phyloP scores from a whole-genome alignment of 108 stramenopile genomes.

The Nannochloropsis salina region DNA sequence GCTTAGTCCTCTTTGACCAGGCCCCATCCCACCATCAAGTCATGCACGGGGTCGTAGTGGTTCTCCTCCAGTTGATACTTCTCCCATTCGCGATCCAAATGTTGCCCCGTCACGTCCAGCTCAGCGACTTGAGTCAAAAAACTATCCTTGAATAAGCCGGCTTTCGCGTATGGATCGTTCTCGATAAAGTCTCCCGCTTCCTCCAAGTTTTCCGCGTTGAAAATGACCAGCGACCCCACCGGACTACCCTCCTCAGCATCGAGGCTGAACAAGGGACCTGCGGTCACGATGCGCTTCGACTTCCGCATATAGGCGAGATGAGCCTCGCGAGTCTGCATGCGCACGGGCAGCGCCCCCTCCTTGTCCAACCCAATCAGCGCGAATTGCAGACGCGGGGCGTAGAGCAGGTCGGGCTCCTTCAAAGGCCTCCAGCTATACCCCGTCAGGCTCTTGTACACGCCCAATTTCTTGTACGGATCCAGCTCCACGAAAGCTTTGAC shows the following conservation, averaged over 20 bases:
- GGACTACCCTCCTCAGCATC: neutral
- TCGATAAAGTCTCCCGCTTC: neutral
- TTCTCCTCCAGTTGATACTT: neutral
- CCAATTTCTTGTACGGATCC: conserved; percentile 4
- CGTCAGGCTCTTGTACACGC: neutral
- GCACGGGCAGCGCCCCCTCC: neutral
- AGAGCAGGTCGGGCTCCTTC: neutral
- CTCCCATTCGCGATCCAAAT: neutral
- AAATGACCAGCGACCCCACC: neutral
- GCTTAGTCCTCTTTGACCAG: neutral
- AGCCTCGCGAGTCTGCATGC: neutral
- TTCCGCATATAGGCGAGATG: conserved; percentile 20
- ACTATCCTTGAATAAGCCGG: neutral
- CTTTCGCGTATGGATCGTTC: conserved; percentile 17
- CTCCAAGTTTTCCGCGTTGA: conserved; percentile 13
- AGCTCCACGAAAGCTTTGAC: neutral
- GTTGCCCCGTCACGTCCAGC: conserved; percentile 14
- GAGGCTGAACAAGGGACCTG: neutral
- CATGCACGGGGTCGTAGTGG: conserved; percentile 14
- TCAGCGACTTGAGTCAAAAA: neutral
- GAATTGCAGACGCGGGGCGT: neutral
- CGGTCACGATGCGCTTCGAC: neutral
- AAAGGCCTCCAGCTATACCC: neutral
- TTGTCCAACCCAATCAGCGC: neutral
- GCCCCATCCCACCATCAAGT: conserved; percentile 14